phyloP scores from a whole-genome alignment of 768 basidiomycete species.

The Boletus insuetus region DNA sequence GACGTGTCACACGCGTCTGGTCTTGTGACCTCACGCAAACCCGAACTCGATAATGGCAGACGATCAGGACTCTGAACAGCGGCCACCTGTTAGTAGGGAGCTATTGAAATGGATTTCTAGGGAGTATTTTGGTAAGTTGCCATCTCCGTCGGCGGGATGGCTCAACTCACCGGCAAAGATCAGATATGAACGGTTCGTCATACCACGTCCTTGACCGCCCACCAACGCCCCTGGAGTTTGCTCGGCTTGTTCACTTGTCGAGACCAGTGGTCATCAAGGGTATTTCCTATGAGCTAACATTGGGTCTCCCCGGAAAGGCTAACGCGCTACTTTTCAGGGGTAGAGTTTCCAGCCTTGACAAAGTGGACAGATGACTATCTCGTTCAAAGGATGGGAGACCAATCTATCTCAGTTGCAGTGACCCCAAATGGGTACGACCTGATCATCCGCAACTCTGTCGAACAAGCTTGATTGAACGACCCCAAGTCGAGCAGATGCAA shows the following conservation, averaged over 20 bases:
- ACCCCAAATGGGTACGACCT: conserved; percentile 76
- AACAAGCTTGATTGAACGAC: conserved; percentile 13
- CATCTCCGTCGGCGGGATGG: background rate
- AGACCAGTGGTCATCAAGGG: conserved; percentile 77
- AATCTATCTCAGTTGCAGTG: conserved; percentile 65
- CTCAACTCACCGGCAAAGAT: background rate
- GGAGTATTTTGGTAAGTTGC: conserved; percentile 35
- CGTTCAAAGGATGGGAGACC: conserved; percentile 48
- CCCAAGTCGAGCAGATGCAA: conserved; percentile 71
- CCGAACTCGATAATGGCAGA: conserved; percentile 2
- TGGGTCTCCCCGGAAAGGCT: background rate
- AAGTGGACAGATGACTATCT: conserved; percentile 73
- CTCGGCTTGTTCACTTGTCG: conserved; percentile 61
- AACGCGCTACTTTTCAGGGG: conserved; percentile 36
- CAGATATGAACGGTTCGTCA: conserved; percentile 60
- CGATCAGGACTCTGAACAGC: conserved; percentile 10
- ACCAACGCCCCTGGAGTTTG: conserved; percentile 69
- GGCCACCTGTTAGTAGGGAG: conserved; percentile 13
- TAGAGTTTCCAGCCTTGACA: conserved; percentile 42
- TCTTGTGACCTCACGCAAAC: conserved; percentile 1
- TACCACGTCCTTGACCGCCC: conserved; percentile 49
- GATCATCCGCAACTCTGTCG: background rate
- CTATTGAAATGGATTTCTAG: conserved; percentile 35
- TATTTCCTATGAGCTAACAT: conserved; percentile 16
- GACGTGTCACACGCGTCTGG: conserved; percentile 17